Evolutionary conservation across 805 yeast species (phyloP), one percentile per base, ranked within the genome.

Genomic region (Crinitomyces ghanaensis): DNA sequence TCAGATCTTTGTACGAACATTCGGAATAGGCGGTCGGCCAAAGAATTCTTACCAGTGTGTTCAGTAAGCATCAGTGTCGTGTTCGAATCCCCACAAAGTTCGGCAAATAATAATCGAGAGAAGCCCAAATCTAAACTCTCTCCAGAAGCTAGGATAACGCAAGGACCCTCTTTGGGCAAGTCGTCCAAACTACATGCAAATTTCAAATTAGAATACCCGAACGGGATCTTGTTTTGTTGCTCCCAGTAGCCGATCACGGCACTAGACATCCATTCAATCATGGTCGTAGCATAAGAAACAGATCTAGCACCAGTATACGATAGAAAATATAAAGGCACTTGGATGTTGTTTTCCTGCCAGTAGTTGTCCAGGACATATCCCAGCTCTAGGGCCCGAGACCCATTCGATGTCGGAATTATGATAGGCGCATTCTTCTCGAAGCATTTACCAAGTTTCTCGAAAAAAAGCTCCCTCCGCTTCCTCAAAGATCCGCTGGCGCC

Each of bases 181-280:
- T 34, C 29, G 2, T 25, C 26, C 5, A 55, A 41, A 20, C 39
- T 83, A 15, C 20, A 17, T 47, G 40, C 80, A 81, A 35, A 62
- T 57, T n/a, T 77, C 72, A 39, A 76, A 70, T 49, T 74, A 61
- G 18, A 73, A 57, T 28, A 80, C 70, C 81, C 93, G 50, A 88
- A 86, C 1, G 96, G 95, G 2, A 78, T 69, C 35, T 69, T 70
- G 34, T 76, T 76, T 39, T 71, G 66, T 5, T 68, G 61, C 48
- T 84, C 94, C 88, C 95, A 85, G 29, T 74, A 79, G 45, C 80
- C 78, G 17, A 82, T 70, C n/a, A 85, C 68, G n/a, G 77, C 68
- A 0, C 88, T 71, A 0, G 93, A 75, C 85, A 91, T 79, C 97
- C 97, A 91, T 59, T 91, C 98, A 19, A 88, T 59, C 77, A 91